Conservation (phyloP, 306 rosid species). For the Senna tora region DNA sequence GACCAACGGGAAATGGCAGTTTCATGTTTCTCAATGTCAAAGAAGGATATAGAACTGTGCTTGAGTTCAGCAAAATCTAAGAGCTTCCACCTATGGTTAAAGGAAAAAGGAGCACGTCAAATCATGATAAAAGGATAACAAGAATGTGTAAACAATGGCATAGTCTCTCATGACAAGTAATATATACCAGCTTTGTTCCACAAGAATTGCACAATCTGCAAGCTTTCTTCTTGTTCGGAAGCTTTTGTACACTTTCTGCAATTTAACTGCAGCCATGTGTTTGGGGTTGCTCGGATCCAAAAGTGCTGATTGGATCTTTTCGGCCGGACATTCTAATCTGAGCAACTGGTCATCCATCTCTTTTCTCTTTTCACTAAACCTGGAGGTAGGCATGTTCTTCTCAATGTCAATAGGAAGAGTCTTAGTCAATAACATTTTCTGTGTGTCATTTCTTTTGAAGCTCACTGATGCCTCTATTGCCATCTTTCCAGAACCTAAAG, state of each 20-base stretch:
- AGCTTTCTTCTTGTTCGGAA: slow-evolving; percentile 94
- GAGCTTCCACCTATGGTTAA: slow-evolving; percentile 86
- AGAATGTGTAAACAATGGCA: slow-evolving; percentile 7
- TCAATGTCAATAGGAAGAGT: slow-evolving; percentile 47
- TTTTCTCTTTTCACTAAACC: slow-evolving; percentile 44
- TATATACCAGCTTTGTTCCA: slow-evolving; percentile 94
- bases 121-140: slow-evolving; percentile 35
- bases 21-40: slow-evolving; percentile 93
- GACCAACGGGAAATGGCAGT: slow-evolving; percentile 98
- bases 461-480: slow-evolving; percentile 74
- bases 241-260: slow-evolving; percentile 99
- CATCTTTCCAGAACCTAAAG: slow-evolving; percentile 76
- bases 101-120: slow-evolving; percentile 31
- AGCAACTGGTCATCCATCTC: slow-evolving; percentile 48
- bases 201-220: slow-evolving; percentile 98
- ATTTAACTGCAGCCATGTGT: slow-evolving; percentile 86
- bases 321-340: slow-evolving; percentile 46
- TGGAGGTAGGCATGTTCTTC: slow-evolving; percentile 23
- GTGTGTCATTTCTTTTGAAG: slow-evolving; percentile 60
- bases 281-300: slow-evolving; percentile 68
- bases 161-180: slow-evolving; percentile 17
- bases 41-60: slow-evolving; percentile 91
- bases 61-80: slow-evolving; percentile 95
- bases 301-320: slow-evolving; percentile 46
- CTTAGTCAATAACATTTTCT: slow-evolving; percentile 46